Evolutionary conservation across 2,329 filamentous ascomycete species (phyloP).

Genomic region (Trichoderma sp.): DNA sequence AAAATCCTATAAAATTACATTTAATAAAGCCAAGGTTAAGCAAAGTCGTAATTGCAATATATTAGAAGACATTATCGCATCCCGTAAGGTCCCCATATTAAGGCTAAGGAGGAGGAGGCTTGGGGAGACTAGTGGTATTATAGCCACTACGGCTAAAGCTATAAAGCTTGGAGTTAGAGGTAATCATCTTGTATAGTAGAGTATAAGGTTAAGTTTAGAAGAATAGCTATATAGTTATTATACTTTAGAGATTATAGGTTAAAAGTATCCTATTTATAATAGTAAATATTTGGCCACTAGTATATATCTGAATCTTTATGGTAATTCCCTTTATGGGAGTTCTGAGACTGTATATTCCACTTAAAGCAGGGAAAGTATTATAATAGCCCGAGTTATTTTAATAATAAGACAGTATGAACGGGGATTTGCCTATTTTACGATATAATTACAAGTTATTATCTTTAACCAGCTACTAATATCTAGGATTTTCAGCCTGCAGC

Average conservation of each 20-base stretch:
- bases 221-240: neutral
- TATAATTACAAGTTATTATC: too few relatives aligned
- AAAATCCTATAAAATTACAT: neutral
- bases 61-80: neutral
- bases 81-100: neutral
- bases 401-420: too few relatives aligned
- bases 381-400: too few relatives aligned
- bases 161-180: neutral
- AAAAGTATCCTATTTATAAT: neutral
- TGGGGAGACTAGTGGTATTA: neutral
- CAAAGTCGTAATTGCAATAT: neutral
- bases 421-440: too few relatives aligned
- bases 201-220: neutral
- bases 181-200: neutral
- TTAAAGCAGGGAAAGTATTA: too few relatives aligned
- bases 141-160: neutral
- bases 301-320: too few relatives aligned
- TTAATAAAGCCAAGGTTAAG: neutral
- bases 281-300: too few relatives aligned
- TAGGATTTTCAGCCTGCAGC: too few relatives aligned
- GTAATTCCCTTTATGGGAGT: too few relatives aligned
- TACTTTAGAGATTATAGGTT: neutral
- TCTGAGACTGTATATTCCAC: too few relatives aligned
- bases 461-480: too few relatives aligned
- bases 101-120: neutral